These are phyloP conservation scores for Carex littledalei DNA, from an alignment of 176 grass and related monocot genomes.

Conservation along the genomic window DNA sequence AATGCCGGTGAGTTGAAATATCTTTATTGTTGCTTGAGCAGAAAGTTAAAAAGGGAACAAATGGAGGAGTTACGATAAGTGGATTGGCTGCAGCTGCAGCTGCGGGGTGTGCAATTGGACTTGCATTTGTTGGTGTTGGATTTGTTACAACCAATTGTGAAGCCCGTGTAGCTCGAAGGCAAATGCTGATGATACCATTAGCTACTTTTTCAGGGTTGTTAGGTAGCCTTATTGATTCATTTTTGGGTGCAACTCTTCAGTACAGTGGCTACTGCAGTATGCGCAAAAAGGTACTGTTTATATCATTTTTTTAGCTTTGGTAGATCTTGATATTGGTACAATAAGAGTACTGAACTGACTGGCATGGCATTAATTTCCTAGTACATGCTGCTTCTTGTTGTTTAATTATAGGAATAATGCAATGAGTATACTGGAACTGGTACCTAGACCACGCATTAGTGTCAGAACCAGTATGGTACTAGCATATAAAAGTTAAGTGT, in stretches of 20 bases:
- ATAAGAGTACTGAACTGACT: not conserved
- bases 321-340: not conserved
- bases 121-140: conserved; percentile 72
- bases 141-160: conserved; percentile 57
- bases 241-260: conserved; percentile 79
- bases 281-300: conserved; percentile 59
- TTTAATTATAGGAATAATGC: not conserved
- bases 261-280: conserved; percentile 77
- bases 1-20: not conserved
- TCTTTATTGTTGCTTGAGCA: conserved; percentile 31
- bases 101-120: conserved; percentile 72
- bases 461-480: not conserved
- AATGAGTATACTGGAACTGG: not conserved
- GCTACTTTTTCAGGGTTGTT: conserved; percentile 61
- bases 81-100: conserved; percentile 69
- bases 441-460: not conserved
- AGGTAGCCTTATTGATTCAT: conserved; percentile 82
- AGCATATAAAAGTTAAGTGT: not conserved
- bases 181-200: conserved; percentile 71
- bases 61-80: conserved; percentile 67
- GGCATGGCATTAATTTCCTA: not conserved
- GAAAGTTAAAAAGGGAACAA: conserved; percentile 77
- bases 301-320: not conserved
- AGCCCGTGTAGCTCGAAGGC: conserved; percentile 45
- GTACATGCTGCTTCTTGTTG: not conserved